Percentiles rank a stretch among this genome's conserved stretches.
These are phyloP conservation scores for Kodamaea sp. DNA, from an alignment of 1,139 yeast species.

Conservation along the genomic window DNA sequence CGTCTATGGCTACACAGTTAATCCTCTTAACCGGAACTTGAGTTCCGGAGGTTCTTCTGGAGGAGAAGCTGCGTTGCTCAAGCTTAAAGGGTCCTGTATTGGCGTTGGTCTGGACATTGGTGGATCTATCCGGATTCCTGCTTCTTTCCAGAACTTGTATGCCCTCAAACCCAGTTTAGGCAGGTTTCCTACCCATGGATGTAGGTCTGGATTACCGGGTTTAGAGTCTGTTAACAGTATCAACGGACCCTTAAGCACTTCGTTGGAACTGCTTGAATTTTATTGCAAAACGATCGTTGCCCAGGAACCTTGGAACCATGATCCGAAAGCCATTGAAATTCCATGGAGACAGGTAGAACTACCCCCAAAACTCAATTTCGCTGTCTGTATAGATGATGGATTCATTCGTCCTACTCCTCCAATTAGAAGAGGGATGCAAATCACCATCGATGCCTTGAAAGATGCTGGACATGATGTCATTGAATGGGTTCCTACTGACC, in stretches of 20 bases:
- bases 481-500: slow-evolving; percentile 52
- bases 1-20: slow-evolving; percentile 34
- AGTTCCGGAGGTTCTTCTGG: slow-evolving; percentile 42
- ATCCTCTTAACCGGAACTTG: slow-evolving; percentile 32
- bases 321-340: slow-evolving; percentile 30
- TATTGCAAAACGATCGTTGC: slow-evolving; percentile 29
- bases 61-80: slow-evolving; percentile 39
- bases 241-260: slow-evolving; percentile 34
- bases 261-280: slow-evolving; percentile 29
- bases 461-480: slow-evolving; percentile 62
- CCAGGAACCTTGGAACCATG: slow-evolving; percentile 32
- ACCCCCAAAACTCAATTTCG: slow-evolving; percentile 31
- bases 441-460: slow-evolving; percentile 23
- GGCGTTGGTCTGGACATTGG: slow-evolving; percentile 63
- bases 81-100: slow-evolving; percentile 42
- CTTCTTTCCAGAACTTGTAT: slow-evolving; percentile 49
- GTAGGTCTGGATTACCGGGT: slow-evolving; percentile 57
- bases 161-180: slow-evolving; percentile 50
- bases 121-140: slow-evolving; percentile 54
- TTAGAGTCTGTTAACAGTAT: slow-evolving; percentile 44
- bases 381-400: slow-evolving; percentile 33
- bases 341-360: slow-evolving; percentile 32
- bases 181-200: slow-evolving; percentile 51
- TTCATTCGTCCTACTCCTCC: slow-evolving; percentile 42
- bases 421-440: slow-evolving; percentile 28